Conservation (phyloP, 345 rosid species). For the Euclidium syriacum region DNA sequence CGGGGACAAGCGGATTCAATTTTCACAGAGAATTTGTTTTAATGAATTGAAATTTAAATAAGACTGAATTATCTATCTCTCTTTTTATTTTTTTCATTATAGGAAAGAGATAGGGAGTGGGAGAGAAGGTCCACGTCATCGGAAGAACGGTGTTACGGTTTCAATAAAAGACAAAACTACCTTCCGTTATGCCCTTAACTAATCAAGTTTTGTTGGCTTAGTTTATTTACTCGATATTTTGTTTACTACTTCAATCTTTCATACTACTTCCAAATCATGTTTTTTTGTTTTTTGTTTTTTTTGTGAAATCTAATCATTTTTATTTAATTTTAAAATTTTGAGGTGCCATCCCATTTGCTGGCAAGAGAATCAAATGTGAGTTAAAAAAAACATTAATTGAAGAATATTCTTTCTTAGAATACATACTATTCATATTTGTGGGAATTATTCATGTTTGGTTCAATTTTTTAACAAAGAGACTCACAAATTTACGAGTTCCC, state of each 20-base stretch:
- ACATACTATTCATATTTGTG: neutral
- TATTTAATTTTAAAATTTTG: neutral
- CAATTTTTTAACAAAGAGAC: neutral
- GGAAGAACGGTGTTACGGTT: constrained; percentile 20
- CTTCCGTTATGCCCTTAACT: constrained; percentile 21
- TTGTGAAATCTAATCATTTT: too few relatives aligned
- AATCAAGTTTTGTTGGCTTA: neutral
- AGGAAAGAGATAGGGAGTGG: constrained; percentile 22
- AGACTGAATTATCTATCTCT: neutral
- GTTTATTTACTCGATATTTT: constrained; percentile 9
- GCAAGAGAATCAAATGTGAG: constrained; percentile 9
- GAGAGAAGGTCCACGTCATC: constrained; percentile 26
- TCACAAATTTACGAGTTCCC: too few relatives aligned
- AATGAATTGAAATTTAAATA: constrained; percentile 7
- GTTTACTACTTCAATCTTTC: neutral
- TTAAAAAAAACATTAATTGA: neutral
- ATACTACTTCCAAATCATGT: too few relatives aligned
- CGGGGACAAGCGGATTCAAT: constrained; percentile 18
- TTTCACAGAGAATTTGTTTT: constrained; percentile 18
- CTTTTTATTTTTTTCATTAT: neutral
- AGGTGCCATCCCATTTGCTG: neutral
- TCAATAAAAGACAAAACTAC: constrained; percentile 24
- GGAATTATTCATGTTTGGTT: constrained; percentile 1
- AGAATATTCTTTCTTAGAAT: constrained; percentile 1
- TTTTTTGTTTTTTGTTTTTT: too few relatives aligned